Conservation (phyloP, 1,284 basidiomycete genomes). For the Apiotrichum montevideense region DNA sequence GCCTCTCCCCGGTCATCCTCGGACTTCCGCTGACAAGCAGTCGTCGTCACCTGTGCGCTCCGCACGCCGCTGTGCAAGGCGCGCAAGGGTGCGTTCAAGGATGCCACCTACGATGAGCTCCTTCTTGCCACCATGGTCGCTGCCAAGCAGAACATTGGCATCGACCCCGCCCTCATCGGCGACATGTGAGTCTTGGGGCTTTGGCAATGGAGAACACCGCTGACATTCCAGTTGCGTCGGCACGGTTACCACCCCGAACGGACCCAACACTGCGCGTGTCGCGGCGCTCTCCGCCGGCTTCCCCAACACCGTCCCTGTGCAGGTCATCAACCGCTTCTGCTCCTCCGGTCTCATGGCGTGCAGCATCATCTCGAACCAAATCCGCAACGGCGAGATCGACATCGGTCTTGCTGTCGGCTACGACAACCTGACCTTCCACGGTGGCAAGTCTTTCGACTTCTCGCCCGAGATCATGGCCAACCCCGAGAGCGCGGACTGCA, state of each 20-base stretch:
- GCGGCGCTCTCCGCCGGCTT: slow-evolving; percentile 14
- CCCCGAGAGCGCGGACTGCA: slow-evolving; percentile 80
- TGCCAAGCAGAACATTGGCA: slow-evolving; percentile 18
- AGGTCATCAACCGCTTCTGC: slow-evolving; percentile 94
- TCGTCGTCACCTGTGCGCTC: slow-evolving; percentile 20
- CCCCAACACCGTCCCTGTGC: slow-evolving; percentile 55
- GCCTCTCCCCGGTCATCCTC: background rate
- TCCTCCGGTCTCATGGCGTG: slow-evolving; percentile 76
- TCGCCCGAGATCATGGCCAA: slow-evolving; percentile 69
- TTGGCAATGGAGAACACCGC: no score
- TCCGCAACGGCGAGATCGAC: slow-evolving; percentile 75
- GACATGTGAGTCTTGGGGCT: slow-evolving; percentile 10
- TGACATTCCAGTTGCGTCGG: slow-evolving; percentile 5
- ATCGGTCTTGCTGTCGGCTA: slow-evolving; percentile 91
- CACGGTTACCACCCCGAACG: slow-evolving; percentile 11
- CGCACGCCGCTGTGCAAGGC: slow-evolving; percentile 25
- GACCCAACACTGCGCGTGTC: slow-evolving; percentile 12
- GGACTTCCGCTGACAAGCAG: slow-evolving; percentile 2
- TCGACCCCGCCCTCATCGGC: slow-evolving; percentile 15
- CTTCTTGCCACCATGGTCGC: slow-evolving; percentile 18
- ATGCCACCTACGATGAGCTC: slow-evolving; percentile 20
- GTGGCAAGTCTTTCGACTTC: slow-evolving; percentile 28
- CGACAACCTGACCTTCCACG: slow-evolving; percentile 73
- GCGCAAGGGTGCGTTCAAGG: slow-evolving; percentile 22
- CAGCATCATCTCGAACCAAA: slow-evolving; percentile 77